Conservation (phyloP, 2,329 filamentous ascomycete genomes). For the Aspergillus calidoustus region DNA sequence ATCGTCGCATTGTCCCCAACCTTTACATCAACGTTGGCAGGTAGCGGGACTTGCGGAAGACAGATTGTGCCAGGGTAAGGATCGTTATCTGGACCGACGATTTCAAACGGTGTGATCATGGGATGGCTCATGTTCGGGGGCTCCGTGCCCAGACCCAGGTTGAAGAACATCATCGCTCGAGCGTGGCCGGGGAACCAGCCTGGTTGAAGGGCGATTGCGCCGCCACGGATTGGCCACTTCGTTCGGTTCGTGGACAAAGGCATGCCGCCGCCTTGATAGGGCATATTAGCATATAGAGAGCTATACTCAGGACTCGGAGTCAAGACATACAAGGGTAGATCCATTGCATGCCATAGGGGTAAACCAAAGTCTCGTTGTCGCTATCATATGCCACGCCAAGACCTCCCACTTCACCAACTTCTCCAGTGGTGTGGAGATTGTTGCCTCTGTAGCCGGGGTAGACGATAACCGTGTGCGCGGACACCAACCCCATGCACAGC, state of each 20-base stretch:
- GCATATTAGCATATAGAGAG: neutral
- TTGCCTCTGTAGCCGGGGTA: conserved; percentile 89
- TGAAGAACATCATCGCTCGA: conserved; percentile 84
- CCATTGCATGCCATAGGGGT: conserved; percentile 93
- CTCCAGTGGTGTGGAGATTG: conserved; percentile 78
- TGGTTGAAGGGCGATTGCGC: conserved; percentile 86
- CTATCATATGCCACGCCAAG: conserved; percentile 48
- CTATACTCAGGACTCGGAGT: conserved; percentile 1
- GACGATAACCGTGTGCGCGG: conserved; percentile 75
- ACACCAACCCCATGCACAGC: conserved; percentile 44
- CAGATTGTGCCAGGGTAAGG: conserved; percentile 86
- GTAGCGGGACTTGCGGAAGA: conserved; percentile 85
- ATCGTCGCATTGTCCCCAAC: conserved; percentile 90
- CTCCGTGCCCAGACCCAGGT: conserved; percentile 81
- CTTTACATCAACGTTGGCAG: conserved; percentile 70
- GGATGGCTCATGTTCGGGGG: conserved; percentile 85
- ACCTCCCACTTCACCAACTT: conserved; percentile 50
- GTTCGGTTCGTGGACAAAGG: conserved; percentile 79
- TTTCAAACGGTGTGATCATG: conserved; percentile 80
- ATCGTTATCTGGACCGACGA: conserved; percentile 56
- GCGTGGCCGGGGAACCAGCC: conserved; percentile 94
- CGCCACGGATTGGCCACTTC: conserved; percentile 86
- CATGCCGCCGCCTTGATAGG: conserved; percentile 76
- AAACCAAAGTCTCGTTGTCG: conserved; percentile 55
- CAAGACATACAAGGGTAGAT: conserved; percentile 80